These are phyloP conservation scores for Barnettozyma sp. DNA, from an alignment of 805 yeast genomes.

Conservation along the genomic window DNA sequence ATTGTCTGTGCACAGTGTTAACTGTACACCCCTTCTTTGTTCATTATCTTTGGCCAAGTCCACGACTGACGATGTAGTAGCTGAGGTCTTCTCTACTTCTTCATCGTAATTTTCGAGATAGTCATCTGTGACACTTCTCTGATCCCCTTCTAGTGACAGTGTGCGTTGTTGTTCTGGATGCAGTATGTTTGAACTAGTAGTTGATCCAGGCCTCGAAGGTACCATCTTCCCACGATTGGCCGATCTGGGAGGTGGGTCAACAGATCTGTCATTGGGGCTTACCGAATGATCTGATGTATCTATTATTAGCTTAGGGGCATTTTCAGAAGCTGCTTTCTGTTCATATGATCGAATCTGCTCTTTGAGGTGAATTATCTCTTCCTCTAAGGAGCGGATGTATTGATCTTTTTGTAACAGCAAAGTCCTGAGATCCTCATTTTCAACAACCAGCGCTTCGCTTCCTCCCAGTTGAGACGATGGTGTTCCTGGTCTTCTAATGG, in stretches of 20 bases:
- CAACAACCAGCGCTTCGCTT: conserved; percentile 12
- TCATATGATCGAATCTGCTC: conserved; percentile 3
- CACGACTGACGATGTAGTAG: too few species aligned
- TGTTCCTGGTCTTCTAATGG: conserved; percentile 7
- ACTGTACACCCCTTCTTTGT: too few species aligned
- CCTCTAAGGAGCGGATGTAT: conserved; percentile 12
- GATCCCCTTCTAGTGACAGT: not conserved
- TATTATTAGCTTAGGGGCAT: too few species aligned
- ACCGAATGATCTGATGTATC: too few species aligned
- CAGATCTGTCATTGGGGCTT: too few species aligned
- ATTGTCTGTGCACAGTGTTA: too few species aligned
- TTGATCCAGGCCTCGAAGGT: too few species aligned
- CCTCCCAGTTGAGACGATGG: conserved; percentile 10
- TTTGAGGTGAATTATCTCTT: conserved; percentile 15
- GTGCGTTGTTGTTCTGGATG: too few species aligned
- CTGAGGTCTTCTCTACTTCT: not conserved
- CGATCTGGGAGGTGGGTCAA: conserved; percentile 34
- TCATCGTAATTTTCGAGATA: not conserved
- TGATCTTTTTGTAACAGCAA: conserved; percentile 14
- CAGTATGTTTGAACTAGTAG: too few species aligned
- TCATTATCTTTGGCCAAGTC: too few species aligned
- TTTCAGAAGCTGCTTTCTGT: not conserved
- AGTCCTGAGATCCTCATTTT: conserved; percentile 17
- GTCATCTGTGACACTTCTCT: conserved; percentile 1
- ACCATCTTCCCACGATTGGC: conserved; percentile 27